Evolutionary conservation across 2,329 filamentous ascomycete species (phyloP).

Genomic region (Exophiala lecanii-corni): DNA sequence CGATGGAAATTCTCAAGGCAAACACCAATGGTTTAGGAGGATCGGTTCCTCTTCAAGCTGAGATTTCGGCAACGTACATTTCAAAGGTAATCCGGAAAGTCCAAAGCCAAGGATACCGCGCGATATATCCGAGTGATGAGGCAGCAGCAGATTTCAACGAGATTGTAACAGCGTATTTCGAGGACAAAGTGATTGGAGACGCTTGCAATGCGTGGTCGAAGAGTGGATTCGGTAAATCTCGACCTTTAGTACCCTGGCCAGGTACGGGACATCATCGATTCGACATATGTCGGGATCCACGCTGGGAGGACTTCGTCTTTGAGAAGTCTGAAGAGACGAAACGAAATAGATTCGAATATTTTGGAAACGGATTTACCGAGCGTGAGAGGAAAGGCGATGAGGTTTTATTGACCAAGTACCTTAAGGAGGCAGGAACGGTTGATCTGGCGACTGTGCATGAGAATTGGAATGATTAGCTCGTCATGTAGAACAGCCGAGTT

Average conservation of each 20-base stretch:
- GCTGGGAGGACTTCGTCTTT: slow-evolving; percentile 37
- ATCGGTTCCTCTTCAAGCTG: slow-evolving; percentile 4
- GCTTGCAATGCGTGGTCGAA: slow-evolving; percentile 11
- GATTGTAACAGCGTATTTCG: slow-evolving; percentile 4
- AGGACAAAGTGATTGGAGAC: slow-evolving; percentile 5
- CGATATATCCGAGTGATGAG: slow-evolving; percentile 4
- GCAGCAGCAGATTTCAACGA: slow-evolving; percentile 10
- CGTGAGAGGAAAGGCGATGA: slow-evolving; percentile 2
- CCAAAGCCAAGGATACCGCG: slow-evolving; percentile 6
- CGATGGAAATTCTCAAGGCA: slow-evolving; percentile 28
- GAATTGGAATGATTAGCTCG: slow-evolving; percentile 7
- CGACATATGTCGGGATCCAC: slow-evolving; percentile 30
- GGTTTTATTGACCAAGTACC: slow-evolving; percentile 4
- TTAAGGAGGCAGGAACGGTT: slow-evolving; percentile 5
- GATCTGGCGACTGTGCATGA: slow-evolving; percentile 12
- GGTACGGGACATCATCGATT: slow-evolving; percentile 31
- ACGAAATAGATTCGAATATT: slow-evolving; percentile 8
- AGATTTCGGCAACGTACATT: slow-evolving; percentile 10
- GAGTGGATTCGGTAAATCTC: slow-evolving; percentile 1
- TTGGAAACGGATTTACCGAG: slow-evolving; percentile 7
- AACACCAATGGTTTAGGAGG: slow-evolving; percentile 29
- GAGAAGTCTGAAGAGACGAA: slow-evolving; percentile 11
- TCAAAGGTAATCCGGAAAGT: slow-evolving; percentile 9
- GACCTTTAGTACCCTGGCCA: slow-evolving; percentile 4
- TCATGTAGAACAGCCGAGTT: too few species aligned